Percentiles rank a stretch among this genome's conserved stretches.
Conservation (phyloP, 768 basidiomycete species). For the Dacryopinax primogenitus region DNA sequence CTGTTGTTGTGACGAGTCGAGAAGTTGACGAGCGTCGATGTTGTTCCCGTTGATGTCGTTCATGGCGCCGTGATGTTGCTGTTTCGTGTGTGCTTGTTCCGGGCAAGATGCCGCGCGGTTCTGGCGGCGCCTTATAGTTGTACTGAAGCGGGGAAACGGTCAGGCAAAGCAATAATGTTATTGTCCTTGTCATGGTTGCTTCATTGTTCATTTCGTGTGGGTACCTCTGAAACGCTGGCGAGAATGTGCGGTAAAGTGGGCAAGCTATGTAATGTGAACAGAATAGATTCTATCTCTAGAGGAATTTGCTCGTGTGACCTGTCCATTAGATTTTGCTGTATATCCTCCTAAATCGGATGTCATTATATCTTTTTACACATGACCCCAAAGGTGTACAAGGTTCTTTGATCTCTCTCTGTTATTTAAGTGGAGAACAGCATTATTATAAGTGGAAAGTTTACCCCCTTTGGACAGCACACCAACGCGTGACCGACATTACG, state of each 20-base stretch:
- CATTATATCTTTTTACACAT: too few relatives aligned
- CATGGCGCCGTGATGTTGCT: not conserved
- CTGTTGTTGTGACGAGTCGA: constrained; percentile 3
- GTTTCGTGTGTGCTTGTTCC: constrained; percentile 6
- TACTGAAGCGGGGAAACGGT: not conserved
- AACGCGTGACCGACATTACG: not conserved
- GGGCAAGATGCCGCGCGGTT: not conserved
- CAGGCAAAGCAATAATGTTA: constrained; percentile 1
- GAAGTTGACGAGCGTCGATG: not conserved
- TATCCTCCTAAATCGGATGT: too few relatives aligned
- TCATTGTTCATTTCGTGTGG: not conserved
- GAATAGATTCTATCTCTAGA: not conserved
- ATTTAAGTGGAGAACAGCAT: too few relatives aligned
- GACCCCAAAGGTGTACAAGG: too few relatives aligned
- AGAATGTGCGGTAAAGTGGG: not conserved
- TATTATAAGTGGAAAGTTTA: too few relatives aligned
- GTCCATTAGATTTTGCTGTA: too few relatives aligned
- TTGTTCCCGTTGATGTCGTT: not conserved
- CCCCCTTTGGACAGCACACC: not conserved
- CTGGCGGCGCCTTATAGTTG: not conserved
- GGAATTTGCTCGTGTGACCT: not conserved
- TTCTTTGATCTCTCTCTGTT: too few relatives aligned
- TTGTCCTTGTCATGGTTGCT: not conserved
- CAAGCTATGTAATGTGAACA: not conserved
- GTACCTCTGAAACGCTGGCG: not conserved